Evolutionary conservation across 176 grass and related monocot genomes (phyloP).

Genomic region (Aegilops bicornis): DNA sequence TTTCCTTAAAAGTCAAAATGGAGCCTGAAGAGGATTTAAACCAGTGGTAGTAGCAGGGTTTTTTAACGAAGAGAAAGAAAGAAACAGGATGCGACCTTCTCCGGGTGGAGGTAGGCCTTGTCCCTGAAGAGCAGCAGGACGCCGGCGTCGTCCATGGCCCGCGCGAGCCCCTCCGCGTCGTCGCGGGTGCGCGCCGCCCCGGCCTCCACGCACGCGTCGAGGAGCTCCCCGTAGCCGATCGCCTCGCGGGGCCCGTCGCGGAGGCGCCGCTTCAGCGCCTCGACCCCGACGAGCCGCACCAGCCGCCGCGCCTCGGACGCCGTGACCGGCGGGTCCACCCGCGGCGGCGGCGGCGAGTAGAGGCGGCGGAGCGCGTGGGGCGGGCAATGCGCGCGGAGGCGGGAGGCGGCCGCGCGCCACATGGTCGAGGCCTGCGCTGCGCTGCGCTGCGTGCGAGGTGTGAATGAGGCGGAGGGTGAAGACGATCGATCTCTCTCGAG

Average conservation of each 20-base stretch:
- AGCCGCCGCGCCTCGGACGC: conserved; percentile 37
- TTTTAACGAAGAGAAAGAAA: background rate
- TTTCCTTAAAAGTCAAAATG: background rate
- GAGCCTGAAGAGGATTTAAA: background rate
- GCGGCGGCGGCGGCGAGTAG: background rate
- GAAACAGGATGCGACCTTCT: conserved; percentile 45
- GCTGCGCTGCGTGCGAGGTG: background rate
- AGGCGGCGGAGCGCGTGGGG: background rate
- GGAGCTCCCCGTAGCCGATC: conserved; percentile 48
- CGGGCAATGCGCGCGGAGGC: background rate
- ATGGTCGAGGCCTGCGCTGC: background rate
- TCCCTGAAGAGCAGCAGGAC: conserved; percentile 63
- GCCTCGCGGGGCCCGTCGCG: conserved; percentile 32
- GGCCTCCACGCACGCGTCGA: conserved; percentile 48
- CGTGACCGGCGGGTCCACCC: conserved; percentile 1
- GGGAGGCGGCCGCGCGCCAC: background rate
- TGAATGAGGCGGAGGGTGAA: background rate
- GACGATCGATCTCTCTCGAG: background rate
- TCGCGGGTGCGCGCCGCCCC: conserved; percentile 47
- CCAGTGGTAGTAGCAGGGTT: background rate
- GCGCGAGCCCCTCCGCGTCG: conserved; percentile 44
- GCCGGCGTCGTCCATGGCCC: conserved; percentile 54
- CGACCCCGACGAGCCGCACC: conserved; percentile 42
- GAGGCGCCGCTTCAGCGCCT: conserved; percentile 42
- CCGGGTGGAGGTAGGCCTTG: conserved; percentile 68